Conservation (phyloP, 768 basidiomycete species). For the Hygrophorus russula region DNA sequence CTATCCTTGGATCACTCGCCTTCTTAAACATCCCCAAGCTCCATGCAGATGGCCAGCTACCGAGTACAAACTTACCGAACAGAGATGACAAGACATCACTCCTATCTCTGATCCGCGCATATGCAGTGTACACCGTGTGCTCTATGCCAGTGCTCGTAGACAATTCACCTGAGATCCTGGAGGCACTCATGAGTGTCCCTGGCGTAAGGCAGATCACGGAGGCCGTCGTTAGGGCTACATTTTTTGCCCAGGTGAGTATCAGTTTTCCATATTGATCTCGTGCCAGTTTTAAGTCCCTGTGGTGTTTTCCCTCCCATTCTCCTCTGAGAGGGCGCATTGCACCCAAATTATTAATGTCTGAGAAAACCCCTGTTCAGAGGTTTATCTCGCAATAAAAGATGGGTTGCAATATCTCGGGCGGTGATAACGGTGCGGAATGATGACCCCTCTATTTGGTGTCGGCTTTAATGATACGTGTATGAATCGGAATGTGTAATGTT, state of each 20-base stretch:
- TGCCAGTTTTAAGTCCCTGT: too few relatives aligned
- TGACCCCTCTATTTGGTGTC: too few relatives aligned
- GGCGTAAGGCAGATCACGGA: conserved; percentile 56
- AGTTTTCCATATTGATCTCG: too few relatives aligned
- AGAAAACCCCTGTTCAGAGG: neutral
- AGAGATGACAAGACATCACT: conserved; percentile 1
- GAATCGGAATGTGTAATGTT: too few relatives aligned
- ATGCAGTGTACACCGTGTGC: conserved; percentile 73
- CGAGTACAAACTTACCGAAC: neutral
- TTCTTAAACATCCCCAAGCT: neutral
- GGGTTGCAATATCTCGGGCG: too few relatives aligned
- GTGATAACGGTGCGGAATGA: too few relatives aligned
- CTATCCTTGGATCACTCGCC: neutral
- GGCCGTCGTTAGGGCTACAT: conserved; percentile 62
- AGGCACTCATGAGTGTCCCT: conserved; percentile 38
- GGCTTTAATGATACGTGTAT: too few relatives aligned
- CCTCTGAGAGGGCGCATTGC: neutral
- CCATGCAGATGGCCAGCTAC: neutral
- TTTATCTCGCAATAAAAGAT: too few relatives aligned
- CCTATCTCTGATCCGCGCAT: conserved; percentile 39
- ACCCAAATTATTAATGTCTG: neutral
- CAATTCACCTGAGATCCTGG: conserved; percentile 55
- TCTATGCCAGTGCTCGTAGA: conserved; percentile 73
- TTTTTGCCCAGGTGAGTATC: conserved; percentile 66
- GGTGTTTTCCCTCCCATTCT: too few relatives aligned